phyloP scores from a whole-genome alignment of 73 alveolate genomes.

The Paramecium octaurelia region DNA sequence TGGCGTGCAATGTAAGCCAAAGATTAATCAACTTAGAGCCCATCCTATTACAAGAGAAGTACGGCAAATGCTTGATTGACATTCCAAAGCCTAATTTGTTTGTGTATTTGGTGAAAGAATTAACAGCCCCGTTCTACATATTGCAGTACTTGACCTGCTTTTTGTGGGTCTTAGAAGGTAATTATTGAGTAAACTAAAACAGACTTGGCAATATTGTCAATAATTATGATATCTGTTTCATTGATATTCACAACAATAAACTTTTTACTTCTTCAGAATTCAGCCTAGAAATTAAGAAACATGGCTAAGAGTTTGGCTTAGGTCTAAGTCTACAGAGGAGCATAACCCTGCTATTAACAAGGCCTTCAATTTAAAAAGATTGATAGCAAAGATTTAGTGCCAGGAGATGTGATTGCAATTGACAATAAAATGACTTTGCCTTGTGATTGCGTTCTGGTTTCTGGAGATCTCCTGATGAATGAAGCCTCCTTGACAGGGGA shows the following conservation, averaged over 20 bases:
- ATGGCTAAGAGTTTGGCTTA: conserved; percentile 24
- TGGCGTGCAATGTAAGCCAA: not conserved
- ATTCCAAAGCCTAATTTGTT: conserved; percentile 49
- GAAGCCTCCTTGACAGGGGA: conserved; percentile 80
- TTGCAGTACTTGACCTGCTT: conserved; percentile 35
- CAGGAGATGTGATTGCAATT: conserved; percentile 54
- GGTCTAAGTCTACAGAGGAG: conserved; percentile 43
- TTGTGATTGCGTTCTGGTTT: conserved; percentile 74
- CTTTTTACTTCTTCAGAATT: conserved; percentile 14
- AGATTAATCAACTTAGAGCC: not conserved
- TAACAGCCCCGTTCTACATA: conserved; percentile 54
- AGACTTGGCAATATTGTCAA: conserved; percentile 6
- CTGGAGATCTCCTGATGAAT: conserved; percentile 74
- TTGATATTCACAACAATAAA: conserved; percentile 40
- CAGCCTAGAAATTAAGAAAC: conserved; percentile 22
- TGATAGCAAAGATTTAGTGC: conserved; percentile 42
- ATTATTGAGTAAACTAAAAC: not conserved
- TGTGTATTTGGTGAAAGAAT: conserved; percentile 39
- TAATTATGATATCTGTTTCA: conserved; percentile 34
- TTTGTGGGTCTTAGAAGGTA: conserved; percentile 27
- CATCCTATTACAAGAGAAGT: not conserved
- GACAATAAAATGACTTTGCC: conserved; percentile 63
- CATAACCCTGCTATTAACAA: not conserved
- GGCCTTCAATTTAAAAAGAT: not conserved
- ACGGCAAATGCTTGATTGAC: conserved; percentile 42